Base-by-base conservation (phyloP, 1,284 basidiomycete genomes). In the Sporisorium reilianum region DNA sequence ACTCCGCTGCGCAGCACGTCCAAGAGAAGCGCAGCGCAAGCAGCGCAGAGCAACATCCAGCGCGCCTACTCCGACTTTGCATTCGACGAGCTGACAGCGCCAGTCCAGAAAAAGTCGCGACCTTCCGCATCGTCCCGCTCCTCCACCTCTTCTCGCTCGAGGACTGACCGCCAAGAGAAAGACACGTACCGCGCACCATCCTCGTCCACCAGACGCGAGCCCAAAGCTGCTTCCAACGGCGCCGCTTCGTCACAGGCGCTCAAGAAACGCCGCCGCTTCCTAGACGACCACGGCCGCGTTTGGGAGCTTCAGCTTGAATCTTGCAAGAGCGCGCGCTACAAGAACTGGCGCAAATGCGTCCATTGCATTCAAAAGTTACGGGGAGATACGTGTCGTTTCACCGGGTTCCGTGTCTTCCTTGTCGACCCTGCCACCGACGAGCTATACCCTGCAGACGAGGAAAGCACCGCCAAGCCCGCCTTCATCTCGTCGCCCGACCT, bases 381-480 rank as follows among this genome's bases (percentile, higher is more conserved):
- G 8, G 66, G 67, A 22, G 77, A 77, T 20, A 64, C 55, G 2
- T 79, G 77, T 38, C 75, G 70, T 42, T 79, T 75, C 25, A 12
- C 54, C 3, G 48, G 50, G 25, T 57, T 74, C 38, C 58, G 77
- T 18, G 65, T 64, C 4, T 62, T 79, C 18, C 54, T 61, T 8
- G 36, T 77, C 40, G 46, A 75, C 36, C 55, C 63, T 5, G 23
- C 8, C 22, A 62, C 50, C 14, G 51, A 59, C 50, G 42, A 65
- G 11, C 25, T 51, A 16, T 42, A 48, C 32, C 34, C 38, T 5
- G 12, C 51, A 22, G 44, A 53, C 26, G 25, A 45, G 9, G 1
- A 30, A 1, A 23, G 14, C 34, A 16, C 22, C 18, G 16, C 32
- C 23, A 30, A 30, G 18, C 58, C 66, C 0, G 55, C 42, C 1